Evolutionary conservation across 768 basidiomycete species (phyloP), one percentile per base, ranked within the genome.

Genomic region (Sistotremastrum suecicum): DNA sequence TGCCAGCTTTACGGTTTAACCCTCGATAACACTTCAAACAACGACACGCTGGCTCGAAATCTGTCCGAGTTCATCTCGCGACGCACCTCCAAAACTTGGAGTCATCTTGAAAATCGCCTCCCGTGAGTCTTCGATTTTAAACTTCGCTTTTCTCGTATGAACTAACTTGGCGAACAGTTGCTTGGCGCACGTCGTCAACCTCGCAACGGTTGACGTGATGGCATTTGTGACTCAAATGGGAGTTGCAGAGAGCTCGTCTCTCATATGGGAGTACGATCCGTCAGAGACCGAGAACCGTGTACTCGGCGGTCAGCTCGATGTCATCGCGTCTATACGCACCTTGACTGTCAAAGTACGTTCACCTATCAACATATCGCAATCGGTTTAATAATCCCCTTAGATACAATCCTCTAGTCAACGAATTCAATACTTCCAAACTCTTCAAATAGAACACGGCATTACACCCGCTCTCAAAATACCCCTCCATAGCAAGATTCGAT

Each of bases 251-350:
- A 63, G 49, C 1, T 43, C 53, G 10, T 53, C 47, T 0, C 60
- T 61, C 0, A 66, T 66, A 9, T 66, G 61, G 63, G 59, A 62
- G 11, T 65, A 59, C 45, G 57, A 66, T 31, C 63, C 63, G 0
- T 29, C 12, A 0, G 34, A 51, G 3, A 7, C 37, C 3, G 48
- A 50, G 33, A 63, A 64, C 41, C 46, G 47, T 8, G 53, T 64
- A 3, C 50, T 57, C 28, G 52, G 53, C 5, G 52, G 56, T 12
- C 60, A 54, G 0, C 50, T 64, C 0, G 56, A 65, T 48, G 59
- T 61, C 3, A 55, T 66, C 35, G 56, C 62, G 0, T 49, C 58
- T 0, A 54, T 64, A 2, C 45, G 51, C 0, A 65, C 58, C 0
- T 45, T 63, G 1, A 54, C 56, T 1, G 53, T 63, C 53, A 64